Percentiles rank a stretch among this genome's conserved stretches.
Evolutionary conservation across 805 yeast genomes (phyloP).

Genomic region (Hyphopichia homilentoma): DNA sequence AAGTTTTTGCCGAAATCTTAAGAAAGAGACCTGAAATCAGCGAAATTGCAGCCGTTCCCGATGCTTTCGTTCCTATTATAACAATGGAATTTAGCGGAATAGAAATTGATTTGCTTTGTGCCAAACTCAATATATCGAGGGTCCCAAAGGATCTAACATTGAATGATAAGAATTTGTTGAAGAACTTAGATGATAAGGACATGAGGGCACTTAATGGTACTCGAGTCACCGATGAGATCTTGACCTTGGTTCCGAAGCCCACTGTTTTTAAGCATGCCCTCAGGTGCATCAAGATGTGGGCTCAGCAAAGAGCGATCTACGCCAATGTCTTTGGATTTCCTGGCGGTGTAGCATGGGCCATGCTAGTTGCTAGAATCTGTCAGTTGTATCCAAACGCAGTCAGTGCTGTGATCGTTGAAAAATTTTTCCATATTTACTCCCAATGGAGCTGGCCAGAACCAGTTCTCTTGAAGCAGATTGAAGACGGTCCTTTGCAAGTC

Average conservation of each 20-base stretch:
- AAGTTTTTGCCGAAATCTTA: conserved; percentile 68
- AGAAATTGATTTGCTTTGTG: conserved; percentile 89
- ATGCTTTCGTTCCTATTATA: conserved; percentile 96
- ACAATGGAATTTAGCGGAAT: conserved; percentile 85
- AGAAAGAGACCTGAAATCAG: conserved; percentile 77
- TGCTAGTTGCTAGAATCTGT: conserved; percentile 97
- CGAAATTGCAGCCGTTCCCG: conserved; percentile 91
- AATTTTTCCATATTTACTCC: conserved; percentile 79
- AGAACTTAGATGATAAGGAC: conserved; percentile 89
- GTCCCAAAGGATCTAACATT: conserved; percentile 73
- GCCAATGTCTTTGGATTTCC: conserved; percentile 97
- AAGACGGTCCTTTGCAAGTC: conserved; percentile 95
- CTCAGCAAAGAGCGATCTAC: conserved; percentile 89
- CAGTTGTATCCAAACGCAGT: conserved; percentile 96
- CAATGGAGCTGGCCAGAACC: conserved; percentile 99
- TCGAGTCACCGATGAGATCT: conserved; percentile 92
- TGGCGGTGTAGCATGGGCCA: conserved; percentile 99
- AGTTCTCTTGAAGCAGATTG: conserved; percentile 85
- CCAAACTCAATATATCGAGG: conserved; percentile 76
- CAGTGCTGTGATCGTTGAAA: conserved; percentile 83
- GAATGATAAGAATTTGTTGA: conserved; percentile 78
- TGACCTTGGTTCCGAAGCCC: conserved; percentile 86
- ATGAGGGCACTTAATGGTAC: conserved; percentile 91
- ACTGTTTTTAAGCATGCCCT: conserved; percentile 89
- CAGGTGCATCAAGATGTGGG: conserved; percentile 94